Evolutionary conservation across 1,139 yeast species (phyloP).

Genomic region (Insectozyma bohioensis): DNA sequence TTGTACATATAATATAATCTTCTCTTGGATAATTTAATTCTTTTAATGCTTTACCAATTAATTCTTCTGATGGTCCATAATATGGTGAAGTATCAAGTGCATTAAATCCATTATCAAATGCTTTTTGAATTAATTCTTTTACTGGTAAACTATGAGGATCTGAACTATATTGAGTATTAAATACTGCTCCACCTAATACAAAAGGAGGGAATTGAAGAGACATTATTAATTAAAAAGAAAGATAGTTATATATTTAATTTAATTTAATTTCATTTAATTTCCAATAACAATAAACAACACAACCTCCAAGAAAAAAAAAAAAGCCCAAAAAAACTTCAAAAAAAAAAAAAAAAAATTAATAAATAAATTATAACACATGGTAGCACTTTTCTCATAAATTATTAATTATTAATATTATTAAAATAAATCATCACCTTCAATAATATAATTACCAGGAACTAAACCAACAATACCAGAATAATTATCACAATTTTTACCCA

Average conservation of each 20-base stretch:
- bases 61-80: conserved; percentile 83
- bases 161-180: conserved; percentile 72
- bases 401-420: conserved; percentile 7
- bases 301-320: too few relatives aligned
- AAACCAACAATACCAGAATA: conserved; percentile 56
- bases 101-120: conserved; percentile 65
- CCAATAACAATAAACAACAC: too few relatives aligned
- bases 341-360: too few relatives aligned
- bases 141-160: conserved; percentile 63
- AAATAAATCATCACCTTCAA: conserved; percentile 28
- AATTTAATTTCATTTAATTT: too few relatives aligned
- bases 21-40: conserved; percentile 53
- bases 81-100: conserved; percentile 92
- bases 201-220: conserved; percentile 50
- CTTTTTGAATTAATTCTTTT: conserved; percentile 53
- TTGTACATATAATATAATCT: conserved; percentile 71
- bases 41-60: conserved; percentile 67
- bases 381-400: neutral
- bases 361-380: neutral
- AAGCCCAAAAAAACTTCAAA: too few relatives aligned
- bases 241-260: too few relatives aligned
- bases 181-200: conserved; percentile 82
- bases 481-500: conserved; percentile 52
- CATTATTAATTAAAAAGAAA: neutral
- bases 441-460: conserved; percentile 77